Evolutionary conservation across 768 basidiomycete genomes (phyloP).

Genomic region (Mycena albidolilacea): DNA sequence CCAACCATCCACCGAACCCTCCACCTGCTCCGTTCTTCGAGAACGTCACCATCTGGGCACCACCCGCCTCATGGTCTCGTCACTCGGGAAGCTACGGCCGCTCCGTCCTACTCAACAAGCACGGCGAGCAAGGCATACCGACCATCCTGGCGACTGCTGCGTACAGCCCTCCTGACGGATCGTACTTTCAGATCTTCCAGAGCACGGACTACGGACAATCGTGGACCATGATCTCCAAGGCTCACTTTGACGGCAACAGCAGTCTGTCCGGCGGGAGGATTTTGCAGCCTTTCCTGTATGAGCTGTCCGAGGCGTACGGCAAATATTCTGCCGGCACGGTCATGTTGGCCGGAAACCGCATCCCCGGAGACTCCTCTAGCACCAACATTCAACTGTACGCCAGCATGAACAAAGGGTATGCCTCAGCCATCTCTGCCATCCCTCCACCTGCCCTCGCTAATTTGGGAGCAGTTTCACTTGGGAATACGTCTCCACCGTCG

Average conservation of each 20-base stretch:
- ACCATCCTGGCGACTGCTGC: conserved; percentile 16
- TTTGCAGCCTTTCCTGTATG: conserved; percentile 40
- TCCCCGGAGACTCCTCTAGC: conserved; percentile 32
- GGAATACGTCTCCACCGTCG: conserved; percentile 36
- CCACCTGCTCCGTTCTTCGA: conserved; percentile 16
- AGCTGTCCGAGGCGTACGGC: conserved; percentile 32
- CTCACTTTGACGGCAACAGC: conserved; percentile 37
- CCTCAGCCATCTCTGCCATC: conserved; percentile 21
- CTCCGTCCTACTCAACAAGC: conserved; percentile 17
- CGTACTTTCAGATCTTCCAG: conserved; percentile 37
- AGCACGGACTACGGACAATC: conserved; percentile 39
- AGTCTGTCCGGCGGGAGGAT: conserved; percentile 33
- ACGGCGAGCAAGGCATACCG: conserved; percentile 20
- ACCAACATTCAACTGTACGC: conserved; percentile 42
- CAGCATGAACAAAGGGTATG: conserved; percentile 34
- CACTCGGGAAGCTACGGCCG: conserved; percentile 19
- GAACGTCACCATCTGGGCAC: conserved; percentile 20
- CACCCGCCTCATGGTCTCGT: conserved; percentile 14
- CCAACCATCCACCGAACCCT: conserved; percentile 12
- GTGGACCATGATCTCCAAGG: conserved; percentile 39
- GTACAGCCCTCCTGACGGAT: conserved; percentile 40
- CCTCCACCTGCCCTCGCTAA: conserved; percentile 16
- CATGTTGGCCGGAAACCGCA: conserved; percentile 40
- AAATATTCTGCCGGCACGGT: conserved; percentile 37
- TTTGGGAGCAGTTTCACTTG: conserved; percentile 26